Conservation (phyloP, 2,329 filamentous ascomycete species). For the Beauveria medogensis region DNA sequence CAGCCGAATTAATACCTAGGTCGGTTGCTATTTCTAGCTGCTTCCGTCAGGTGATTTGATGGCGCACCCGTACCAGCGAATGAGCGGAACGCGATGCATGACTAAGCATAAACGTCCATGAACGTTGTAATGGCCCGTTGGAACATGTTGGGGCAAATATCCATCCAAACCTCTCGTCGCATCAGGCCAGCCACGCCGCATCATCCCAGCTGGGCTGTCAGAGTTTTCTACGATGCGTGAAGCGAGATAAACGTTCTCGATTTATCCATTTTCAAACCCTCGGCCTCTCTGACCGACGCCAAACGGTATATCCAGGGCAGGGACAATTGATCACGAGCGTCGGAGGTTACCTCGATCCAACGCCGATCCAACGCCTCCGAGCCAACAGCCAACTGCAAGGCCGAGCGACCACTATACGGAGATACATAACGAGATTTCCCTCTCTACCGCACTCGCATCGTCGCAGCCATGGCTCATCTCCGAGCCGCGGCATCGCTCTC, state of each 20-base stretch:
- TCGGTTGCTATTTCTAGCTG: slow-evolving; percentile 8
- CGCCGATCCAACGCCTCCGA: neutral
- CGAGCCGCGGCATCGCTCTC: slow-evolving; percentile 3
- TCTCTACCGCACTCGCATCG: neutral
- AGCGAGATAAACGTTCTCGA: neutral
- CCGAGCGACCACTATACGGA: neutral
- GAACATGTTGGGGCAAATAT: neutral
- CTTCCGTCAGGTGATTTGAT: slow-evolving; percentile 11
- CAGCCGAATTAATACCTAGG: neutral
- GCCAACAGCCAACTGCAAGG: neutral
- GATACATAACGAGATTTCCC: neutral
- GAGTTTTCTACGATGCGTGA: neutral
- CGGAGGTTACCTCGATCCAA: neutral
- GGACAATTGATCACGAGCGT: neutral
- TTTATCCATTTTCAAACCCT: neutral
- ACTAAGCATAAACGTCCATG: slow-evolving; percentile 5
- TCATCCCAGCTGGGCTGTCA: neutral
- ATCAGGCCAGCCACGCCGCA: slow-evolving; percentile 3
- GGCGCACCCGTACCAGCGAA: neutral
- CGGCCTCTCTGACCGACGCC: neutral
- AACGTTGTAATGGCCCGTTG: slow-evolving; percentile 3
- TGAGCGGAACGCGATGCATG: neutral
- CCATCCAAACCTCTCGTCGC: neutral
- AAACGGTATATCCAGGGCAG: neutral
- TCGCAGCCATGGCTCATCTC: slow-evolving; percentile 5